phyloP scores from a whole-genome alignment of 2,329 filamentous ascomycete species.

The Cladosporium sp. region DNA sequence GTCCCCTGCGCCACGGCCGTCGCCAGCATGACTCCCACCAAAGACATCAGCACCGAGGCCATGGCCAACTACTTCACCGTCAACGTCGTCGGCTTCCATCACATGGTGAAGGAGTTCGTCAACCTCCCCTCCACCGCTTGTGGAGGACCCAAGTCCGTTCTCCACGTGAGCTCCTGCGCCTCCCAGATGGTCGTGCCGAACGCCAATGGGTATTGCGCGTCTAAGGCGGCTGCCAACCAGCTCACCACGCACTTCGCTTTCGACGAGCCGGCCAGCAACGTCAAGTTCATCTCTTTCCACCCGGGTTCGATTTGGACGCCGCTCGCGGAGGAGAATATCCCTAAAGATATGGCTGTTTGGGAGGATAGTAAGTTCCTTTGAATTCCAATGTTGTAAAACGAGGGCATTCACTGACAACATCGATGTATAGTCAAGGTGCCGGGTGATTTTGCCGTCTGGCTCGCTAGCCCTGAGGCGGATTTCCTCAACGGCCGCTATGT shows the following conservation, averaged over 20 bases:
- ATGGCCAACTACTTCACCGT: slow-evolving; percentile 32
- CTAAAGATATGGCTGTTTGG: not conserved
- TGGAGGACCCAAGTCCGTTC: slow-evolving; percentile 24
- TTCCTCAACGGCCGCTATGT: slow-evolving; percentile 38
- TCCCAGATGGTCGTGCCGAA: slow-evolving; percentile 28
- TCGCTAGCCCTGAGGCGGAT: slow-evolving; percentile 34
- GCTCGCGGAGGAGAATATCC: not conserved
- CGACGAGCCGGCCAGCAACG: slow-evolving; percentile 1
- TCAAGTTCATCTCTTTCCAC: slow-evolving; percentile 8
- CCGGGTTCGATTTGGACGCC: slow-evolving; percentile 6
- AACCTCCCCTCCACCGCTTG: slow-evolving; percentile 27
- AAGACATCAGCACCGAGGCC: slow-evolving; percentile 26
- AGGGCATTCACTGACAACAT: not conserved
- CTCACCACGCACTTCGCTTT: slow-evolving; percentile 10
- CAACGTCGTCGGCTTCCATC: slow-evolving; percentile 35
- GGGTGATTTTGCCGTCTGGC: slow-evolving; percentile 34
- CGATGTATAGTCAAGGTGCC: slow-evolving; percentile 16
- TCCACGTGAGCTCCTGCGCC: slow-evolving; percentile 34
- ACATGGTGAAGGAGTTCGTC: slow-evolving; percentile 35
- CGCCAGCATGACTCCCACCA: slow-evolving; percentile 27
- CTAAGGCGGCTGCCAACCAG: slow-evolving; percentile 11
- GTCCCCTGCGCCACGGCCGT: slow-evolving; percentile 36
- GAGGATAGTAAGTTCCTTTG: slow-evolving; percentile 11
- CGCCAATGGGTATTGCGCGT: slow-evolving; percentile 3
- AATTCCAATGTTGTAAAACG: too few relatives aligned